These are phyloP conservation scores for Diaporthe citriasiana DNA, from an alignment of 2,329 filamentous ascomycete genomes.

Conservation along the genomic window DNA sequence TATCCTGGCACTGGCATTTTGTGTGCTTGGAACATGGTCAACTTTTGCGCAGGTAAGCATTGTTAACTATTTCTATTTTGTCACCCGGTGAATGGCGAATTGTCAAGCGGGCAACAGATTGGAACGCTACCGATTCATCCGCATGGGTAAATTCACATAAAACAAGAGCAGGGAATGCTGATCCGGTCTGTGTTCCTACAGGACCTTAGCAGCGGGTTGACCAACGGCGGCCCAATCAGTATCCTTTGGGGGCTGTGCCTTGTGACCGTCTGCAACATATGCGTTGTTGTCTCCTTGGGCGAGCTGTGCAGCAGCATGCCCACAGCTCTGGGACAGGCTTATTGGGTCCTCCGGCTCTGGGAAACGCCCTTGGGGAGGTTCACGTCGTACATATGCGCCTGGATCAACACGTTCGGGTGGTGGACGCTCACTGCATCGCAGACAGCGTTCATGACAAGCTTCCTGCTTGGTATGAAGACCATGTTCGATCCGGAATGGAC, in stretches of 20 bases:
- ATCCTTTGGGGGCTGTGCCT: constrained; percentile 69
- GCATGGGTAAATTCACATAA: too few relatives aligned
- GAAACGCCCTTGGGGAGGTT: constrained; percentile 58
- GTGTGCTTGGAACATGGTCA: constrained; percentile 70
- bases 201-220: constrained; percentile 63
- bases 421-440: constrained; percentile 69
- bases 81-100: background rate
- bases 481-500: constrained; percentile 62
- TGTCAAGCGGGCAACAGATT: too few relatives aligned
- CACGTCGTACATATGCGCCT: constrained; percentile 69
- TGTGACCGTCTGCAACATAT: constrained; percentile 66
- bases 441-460: constrained; percentile 70
- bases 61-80: background rate
- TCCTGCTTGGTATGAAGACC: constrained; percentile 69
- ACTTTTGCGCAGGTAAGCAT: constrained; percentile 63
- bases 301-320: constrained; percentile 72
- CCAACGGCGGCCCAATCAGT: constrained; percentile 66
- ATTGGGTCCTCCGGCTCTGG: constrained; percentile 64
- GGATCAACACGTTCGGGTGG: constrained; percentile 74
- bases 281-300: constrained; percentile 67
- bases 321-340: constrained; percentile 71
- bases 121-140: too few relatives aligned
- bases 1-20: constrained; percentile 71
- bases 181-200: background rate
- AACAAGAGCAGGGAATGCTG: background rate